A percentile compares a stretch with the other conserved stretches of the same genome.
Conservation (phyloP, 495 filamentous ascomycete species). For the Penicillium ucsense region DNA sequence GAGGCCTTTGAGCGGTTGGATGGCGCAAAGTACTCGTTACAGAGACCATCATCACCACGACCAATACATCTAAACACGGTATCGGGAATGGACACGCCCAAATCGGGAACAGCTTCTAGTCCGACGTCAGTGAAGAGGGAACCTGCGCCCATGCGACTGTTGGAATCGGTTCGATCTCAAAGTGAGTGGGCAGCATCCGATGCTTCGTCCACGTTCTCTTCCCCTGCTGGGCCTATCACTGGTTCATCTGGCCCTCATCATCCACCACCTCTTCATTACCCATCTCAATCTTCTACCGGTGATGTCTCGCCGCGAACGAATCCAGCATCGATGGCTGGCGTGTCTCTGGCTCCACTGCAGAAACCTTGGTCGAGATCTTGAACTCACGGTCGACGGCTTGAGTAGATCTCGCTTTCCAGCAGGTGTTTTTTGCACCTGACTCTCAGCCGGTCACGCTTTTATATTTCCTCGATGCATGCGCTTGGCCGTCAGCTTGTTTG, state of each 20-base stretch:
- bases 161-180: constrained; percentile 9
- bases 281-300: background rate
- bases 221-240: no score
- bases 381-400: background rate
- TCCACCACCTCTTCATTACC: no score
- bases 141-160: background rate
- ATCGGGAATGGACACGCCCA: constrained; percentile 2
- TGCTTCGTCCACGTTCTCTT: no score
- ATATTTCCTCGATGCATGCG: no score
- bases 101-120: background rate
- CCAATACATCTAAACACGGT: constrained; percentile 1
- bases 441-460: no score
- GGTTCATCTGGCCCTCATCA: no score
- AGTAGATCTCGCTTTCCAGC: no score
- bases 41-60: constrained; percentile 35
- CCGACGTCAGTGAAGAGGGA: background rate
- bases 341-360: constrained; percentile 14
- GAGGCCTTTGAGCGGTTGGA: constrained; percentile 48
- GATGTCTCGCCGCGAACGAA: constrained; percentile 1
- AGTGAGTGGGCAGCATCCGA: constrained; percentile 11
- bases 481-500: no score
- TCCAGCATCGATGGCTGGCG: constrained; percentile 11
- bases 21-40: constrained; percentile 27
- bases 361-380: constrained; percentile 14
- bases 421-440: no score